These are phyloP conservation scores for Colletotrichum eremochloae DNA, from an alignment of 2,329 filamentous ascomycete species.

Conservation along the genomic window DNA sequence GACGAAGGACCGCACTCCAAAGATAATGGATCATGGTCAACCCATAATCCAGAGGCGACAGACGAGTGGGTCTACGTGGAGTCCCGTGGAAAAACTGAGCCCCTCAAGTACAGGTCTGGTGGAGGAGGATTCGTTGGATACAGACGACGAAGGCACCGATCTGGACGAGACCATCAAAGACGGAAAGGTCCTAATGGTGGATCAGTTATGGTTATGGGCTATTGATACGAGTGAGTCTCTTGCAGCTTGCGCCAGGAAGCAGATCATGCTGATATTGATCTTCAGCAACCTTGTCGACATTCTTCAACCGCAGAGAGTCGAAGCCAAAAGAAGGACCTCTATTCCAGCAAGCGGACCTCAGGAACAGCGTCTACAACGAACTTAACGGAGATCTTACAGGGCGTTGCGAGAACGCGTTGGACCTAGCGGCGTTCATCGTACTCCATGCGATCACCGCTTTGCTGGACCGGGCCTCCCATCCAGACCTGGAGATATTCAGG, in stretches of 20 bases:
- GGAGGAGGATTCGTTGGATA: conserved; percentile 41
- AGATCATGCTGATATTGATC: conserved; percentile 14
- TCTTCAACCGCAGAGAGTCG: conserved; percentile 68
- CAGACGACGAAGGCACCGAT: conserved; percentile 52
- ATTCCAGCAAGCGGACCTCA: conserved; percentile 71
- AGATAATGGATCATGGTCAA: conserved; percentile 41
- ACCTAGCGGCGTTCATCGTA: conserved; percentile 73
- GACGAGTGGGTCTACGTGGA: conserved; percentile 36
- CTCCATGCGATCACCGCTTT: conserved; percentile 73
- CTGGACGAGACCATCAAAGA: conserved; percentile 57
- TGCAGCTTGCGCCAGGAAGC: fast-evolving
- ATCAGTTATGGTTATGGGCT: conserved; percentile 74
- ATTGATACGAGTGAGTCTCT: conserved; percentile 63
- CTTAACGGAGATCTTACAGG: conserved; percentile 74
- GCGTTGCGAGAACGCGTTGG: conserved; percentile 71
- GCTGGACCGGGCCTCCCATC: conserved; percentile 70
- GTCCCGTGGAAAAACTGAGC: conserved; percentile 26
- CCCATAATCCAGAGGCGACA: conserved; percentile 28
- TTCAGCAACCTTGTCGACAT: conserved; percentile 64
- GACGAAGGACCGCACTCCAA: conserved; percentile 61
- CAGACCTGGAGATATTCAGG: conserved; percentile 72
- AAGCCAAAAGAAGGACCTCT: conserved; percentile 67
- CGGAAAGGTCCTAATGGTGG: conserved; percentile 75
- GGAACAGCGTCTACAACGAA: conserved; percentile 75
- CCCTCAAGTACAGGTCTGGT: conserved; percentile 34